Base-by-base conservation (phyloP, 2,329 filamentous ascomycete species). In the Emmonsia crescens region DNA sequence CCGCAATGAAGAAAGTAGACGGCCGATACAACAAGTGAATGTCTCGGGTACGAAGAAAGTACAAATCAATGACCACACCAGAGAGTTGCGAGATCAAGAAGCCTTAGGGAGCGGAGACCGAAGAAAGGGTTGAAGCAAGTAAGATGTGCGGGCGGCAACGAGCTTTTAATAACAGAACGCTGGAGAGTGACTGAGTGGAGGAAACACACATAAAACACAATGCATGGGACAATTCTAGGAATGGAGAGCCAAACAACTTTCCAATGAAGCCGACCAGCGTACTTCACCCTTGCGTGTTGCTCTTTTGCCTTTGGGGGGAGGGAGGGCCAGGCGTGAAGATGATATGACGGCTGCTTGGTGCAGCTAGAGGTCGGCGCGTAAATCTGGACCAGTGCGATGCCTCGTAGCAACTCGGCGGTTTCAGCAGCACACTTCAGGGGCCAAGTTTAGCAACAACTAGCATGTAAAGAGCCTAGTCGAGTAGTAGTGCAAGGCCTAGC, bases 381-480 rank as follows among this genome's bases (percentile, higher is more conserved):
- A 44, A 60, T 49, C 59, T 60, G 59, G 59, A 33, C 59, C 59
- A 60, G 57, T 59, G 14, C 5, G 21, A 51, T 48, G 48, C 24
- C 21, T 8, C 5, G 48, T 16, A 60, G 49, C 46, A 44, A 24
- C 42, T 31, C 38, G 12, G 40, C 40, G 38, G 55, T 57, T 57
- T 57, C 54, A 57, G 54, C 21, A 57, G 36, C 33, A 12, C 54
- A 27, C 9, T 29, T 52, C 49, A 55, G 59, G 36, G 49, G 52
- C 57, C 55, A 64, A 61, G 56, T 52, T 60, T 65, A 66, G 64
- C 38, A 63, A 59, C 60, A 54, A 40, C 64, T 65, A 66, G 48
- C 19, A 59, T 57, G n/a, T 2, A 52, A 61, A 31, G n/a, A 60
- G 63, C 42, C 62, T 64, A 56, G 62, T 49, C 21, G 29, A 27